These are phyloP conservation scores for Phylloporus arenicola DNA, from an alignment of 768 basidiomycete species.

Conservation along the genomic window DNA sequence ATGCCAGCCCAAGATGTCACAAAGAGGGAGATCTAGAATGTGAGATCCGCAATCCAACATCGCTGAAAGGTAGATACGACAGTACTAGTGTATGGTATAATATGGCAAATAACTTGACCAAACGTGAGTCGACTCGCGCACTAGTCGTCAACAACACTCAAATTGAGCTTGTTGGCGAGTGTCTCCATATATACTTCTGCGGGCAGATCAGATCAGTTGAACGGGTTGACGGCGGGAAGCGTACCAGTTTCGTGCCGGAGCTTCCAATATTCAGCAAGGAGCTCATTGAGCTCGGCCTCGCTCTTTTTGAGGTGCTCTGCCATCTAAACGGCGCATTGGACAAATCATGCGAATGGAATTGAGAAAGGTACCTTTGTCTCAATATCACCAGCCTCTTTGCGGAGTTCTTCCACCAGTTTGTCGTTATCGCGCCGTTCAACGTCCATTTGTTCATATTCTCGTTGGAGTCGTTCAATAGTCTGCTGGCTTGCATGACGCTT, in stretches of 20 bases:
- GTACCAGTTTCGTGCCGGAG: conserved; percentile 72
- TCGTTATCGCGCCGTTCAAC: conserved; percentile 73
- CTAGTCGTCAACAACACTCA: conserved; percentile 38
- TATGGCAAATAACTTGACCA: conserved; percentile 16
- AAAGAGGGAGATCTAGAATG: conserved; percentile 31
- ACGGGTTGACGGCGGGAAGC: background rate
- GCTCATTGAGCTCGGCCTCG: conserved; percentile 73
- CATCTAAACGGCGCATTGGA: conserved; percentile 45
- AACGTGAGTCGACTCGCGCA: background rate
- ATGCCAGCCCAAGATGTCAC: conserved; percentile 41
- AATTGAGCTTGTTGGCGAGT: conserved; percentile 71
- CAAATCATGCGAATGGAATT: background rate
- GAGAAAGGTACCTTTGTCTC: conserved; percentile 51
- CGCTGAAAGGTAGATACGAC: background rate
- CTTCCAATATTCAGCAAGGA: conserved; percentile 80
- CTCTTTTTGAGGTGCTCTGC: conserved; percentile 67
- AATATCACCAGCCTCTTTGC: conserved; percentile 61
- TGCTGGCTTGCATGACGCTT: conserved; percentile 67
- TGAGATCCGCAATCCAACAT: conserved; percentile 8
- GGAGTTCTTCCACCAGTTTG: conserved; percentile 70
- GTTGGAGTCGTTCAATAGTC: conserved; percentile 70
- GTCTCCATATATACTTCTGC: conserved; percentile 86
- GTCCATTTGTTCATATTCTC: conserved; percentile 76
- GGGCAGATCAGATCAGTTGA: conserved; percentile 3
- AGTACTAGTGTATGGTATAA: conserved; percentile 4